Percentiles rank a stretch among this genome's conserved stretches.
These are phyloP conservation scores for Sarocladium kiliense DNA, from an alignment of 2,329 filamentous ascomycete species.

Conservation along the genomic window DNA sequence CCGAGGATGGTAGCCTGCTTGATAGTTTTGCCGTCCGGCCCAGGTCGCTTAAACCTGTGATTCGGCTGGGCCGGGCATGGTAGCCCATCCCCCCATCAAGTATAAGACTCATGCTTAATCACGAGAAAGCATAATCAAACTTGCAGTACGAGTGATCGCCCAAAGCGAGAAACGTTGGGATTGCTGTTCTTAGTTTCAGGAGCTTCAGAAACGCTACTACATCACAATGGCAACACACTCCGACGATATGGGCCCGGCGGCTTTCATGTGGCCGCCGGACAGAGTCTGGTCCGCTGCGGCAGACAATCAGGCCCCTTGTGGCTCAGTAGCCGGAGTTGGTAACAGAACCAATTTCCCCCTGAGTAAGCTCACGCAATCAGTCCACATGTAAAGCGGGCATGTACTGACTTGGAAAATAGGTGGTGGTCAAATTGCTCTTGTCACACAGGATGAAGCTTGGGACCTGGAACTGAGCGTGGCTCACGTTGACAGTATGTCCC, in stretches of 20 bases:
- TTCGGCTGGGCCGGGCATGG: not conserved
- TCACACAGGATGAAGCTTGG: constrained; percentile 53
- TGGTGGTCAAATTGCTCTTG: constrained; percentile 49
- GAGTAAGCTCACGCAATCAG: constrained; percentile 26
- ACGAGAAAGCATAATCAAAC: not conserved
- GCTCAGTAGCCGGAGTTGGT: constrained; percentile 38
- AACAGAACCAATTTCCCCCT: constrained; percentile 54
- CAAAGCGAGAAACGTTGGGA: no score
- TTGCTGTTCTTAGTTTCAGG: no score
- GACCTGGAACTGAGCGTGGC: constrained; percentile 49
- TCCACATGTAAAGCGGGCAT: not conserved
- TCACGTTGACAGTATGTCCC: constrained; percentile 38
- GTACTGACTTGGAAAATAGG: constrained; percentile 27
- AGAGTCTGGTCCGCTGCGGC: constrained; percentile 47
- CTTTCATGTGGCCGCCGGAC: constrained; percentile 57
- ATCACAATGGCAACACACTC: constrained; percentile 4
- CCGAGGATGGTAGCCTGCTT: not conserved
- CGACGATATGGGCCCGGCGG: constrained; percentile 46
- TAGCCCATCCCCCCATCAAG: not conserved
- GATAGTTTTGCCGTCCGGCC: not conserved
- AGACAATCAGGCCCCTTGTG: constrained; percentile 55
- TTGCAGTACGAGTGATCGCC: not conserved
- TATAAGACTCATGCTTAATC: constrained; percentile 2
- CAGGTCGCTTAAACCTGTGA: not conserved
- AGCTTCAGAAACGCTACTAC: no score